Percentiles rank a stretch among this genome's conserved stretches.
phyloP scores from a whole-genome alignment of 2,329 filamentous ascomycete genomes.

The Xylaria sp. region DNA sequence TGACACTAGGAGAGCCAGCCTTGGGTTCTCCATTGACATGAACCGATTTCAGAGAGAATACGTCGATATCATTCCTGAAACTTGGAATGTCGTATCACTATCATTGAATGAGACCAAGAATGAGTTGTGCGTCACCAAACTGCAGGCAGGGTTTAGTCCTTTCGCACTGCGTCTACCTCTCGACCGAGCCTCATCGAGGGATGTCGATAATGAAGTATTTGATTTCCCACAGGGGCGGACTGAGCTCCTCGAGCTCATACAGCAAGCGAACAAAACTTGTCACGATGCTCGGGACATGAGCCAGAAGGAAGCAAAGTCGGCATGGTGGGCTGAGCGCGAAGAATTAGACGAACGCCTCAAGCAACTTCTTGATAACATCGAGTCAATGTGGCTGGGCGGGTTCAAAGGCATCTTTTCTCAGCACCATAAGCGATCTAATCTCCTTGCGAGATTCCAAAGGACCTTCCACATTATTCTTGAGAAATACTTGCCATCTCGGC shows the following conservation, averaged over 20 bases:
- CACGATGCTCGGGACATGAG: constrained; percentile 74
- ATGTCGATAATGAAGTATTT: constrained; percentile 79
- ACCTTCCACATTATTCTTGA: constrained; percentile 81
- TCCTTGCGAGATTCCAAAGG: constrained; percentile 77
- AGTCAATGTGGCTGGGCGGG: constrained; percentile 92
- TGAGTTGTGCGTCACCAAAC: constrained; percentile 88
- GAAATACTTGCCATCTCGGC: constrained; percentile 83
- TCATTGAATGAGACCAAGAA: constrained; percentile 80
- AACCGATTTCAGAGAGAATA: constrained; percentile 77
- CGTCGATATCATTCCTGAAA: constrained; percentile 80
- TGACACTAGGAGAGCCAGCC: constrained; percentile 48
- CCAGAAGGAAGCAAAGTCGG: constrained; percentile 74
- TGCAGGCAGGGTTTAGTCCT: constrained; percentile 75
- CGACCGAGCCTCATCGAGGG: constrained; percentile 78
- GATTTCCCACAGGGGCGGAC: constrained; percentile 79
- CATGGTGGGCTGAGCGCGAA: constrained; percentile 91
- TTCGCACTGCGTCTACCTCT: constrained; percentile 89
- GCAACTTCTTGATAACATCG: constrained; percentile 81
- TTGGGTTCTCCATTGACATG: constrained; percentile 58
- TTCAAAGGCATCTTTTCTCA: constrained; percentile 95
- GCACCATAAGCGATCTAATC: constrained; percentile 63
- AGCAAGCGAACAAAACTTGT: constrained; percentile 80
- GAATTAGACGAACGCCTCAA: constrained; percentile 77
- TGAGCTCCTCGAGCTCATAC: constrained; percentile 84
- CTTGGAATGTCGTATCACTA: constrained; percentile 87